Conservation (phyloP, 805 yeast species). For the Nakazawaea populi region DNA sequence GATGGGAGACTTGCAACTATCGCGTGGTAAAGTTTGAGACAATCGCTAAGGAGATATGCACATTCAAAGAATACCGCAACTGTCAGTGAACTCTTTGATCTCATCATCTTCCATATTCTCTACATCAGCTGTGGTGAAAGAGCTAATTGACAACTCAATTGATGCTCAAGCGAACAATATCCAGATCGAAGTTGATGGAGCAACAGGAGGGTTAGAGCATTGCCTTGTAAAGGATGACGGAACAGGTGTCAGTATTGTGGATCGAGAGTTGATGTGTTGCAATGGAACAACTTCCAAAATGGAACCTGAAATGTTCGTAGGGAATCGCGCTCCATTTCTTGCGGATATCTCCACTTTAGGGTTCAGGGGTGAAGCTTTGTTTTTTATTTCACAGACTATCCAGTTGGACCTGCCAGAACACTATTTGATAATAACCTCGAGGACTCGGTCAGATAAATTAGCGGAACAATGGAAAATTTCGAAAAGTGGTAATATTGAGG, state of each 20-base stretch:
- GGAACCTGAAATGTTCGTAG: neutral
- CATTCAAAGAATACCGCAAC: slow-evolving; percentile 18
- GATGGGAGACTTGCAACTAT: neutral
- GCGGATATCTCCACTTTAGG: slow-evolving; percentile 29
- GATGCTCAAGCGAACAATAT: slow-evolving; percentile 30
- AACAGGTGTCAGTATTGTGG: slow-evolving; percentile 25
- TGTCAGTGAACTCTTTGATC: slow-evolving; percentile 16
- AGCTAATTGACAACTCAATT: slow-evolving; percentile 34
- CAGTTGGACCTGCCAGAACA: slow-evolving; percentile 16
- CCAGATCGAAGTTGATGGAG: slow-evolving; percentile 30
- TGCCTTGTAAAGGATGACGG: slow-evolving; percentile 35
- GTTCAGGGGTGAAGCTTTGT: slow-evolving; percentile 46
- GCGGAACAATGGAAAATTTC: slow-evolving; percentile 32
- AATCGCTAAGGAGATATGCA: neutral
- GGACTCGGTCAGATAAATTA: slow-evolving; percentile 21
- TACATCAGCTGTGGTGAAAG: slow-evolving; percentile 31
- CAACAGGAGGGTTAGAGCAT: slow-evolving; percentile 28
- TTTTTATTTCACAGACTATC: slow-evolving; percentile 26
- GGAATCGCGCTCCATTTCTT: slow-evolving; percentile 2
- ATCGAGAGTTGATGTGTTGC: slow-evolving; percentile 28
- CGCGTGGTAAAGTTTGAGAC: neutral
- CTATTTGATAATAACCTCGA: slow-evolving; percentile 24
- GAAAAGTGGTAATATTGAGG: slow-evolving; percentile 19
- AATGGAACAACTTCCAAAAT: slow-evolving; percentile 39
- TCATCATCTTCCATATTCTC: slow-evolving; percentile 27